Conservation (phyloP, 495 filamentous ascomycete genomes). For the Aspergillus funiculosus region DNA sequence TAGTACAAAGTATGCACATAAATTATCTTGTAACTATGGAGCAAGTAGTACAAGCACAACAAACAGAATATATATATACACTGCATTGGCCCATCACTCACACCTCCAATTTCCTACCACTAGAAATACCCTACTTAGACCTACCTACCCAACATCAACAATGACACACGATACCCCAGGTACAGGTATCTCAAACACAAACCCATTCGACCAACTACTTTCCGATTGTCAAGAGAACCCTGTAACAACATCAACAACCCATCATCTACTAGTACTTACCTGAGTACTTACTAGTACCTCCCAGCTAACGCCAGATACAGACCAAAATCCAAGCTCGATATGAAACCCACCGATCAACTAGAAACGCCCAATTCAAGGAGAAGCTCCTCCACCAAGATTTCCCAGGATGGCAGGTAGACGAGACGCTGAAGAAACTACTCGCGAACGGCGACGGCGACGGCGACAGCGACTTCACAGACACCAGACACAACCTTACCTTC, state of each 20-base stretch:
- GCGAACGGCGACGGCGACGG: conserved; percentile 45
- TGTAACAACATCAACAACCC: too few relatives aligned
- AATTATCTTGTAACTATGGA: too few relatives aligned
- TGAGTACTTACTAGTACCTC: not conserved
- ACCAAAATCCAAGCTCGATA: conserved; percentile 66
- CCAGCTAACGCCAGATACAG: conserved; percentile 34
- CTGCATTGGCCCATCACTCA: too few relatives aligned
- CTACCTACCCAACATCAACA: too few relatives aligned
- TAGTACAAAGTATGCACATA: too few relatives aligned
- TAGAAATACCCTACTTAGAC: not conserved
- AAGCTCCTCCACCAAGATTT: conserved; percentile 68
- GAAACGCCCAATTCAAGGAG: conserved; percentile 63
- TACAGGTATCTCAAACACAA: conserved; percentile 33
- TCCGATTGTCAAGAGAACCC: conserved; percentile 51
- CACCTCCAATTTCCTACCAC: too few relatives aligned
- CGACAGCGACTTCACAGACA: not conserved
- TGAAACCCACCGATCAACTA: conserved; percentile 59
- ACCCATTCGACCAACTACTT: conserved; percentile 76
- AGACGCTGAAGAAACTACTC: conserved; percentile 59
- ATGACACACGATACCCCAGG: too few relatives aligned
- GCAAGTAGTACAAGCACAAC: too few relatives aligned
- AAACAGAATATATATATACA: too few relatives aligned
- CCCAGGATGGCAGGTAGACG: conserved; percentile 64
- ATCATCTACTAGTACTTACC: not conserved
- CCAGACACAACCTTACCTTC: conserved; percentile 72